phyloP scores from a whole-genome alignment of 371 early-diverging fungal genomes.

The Mycotypha africana region DNA sequence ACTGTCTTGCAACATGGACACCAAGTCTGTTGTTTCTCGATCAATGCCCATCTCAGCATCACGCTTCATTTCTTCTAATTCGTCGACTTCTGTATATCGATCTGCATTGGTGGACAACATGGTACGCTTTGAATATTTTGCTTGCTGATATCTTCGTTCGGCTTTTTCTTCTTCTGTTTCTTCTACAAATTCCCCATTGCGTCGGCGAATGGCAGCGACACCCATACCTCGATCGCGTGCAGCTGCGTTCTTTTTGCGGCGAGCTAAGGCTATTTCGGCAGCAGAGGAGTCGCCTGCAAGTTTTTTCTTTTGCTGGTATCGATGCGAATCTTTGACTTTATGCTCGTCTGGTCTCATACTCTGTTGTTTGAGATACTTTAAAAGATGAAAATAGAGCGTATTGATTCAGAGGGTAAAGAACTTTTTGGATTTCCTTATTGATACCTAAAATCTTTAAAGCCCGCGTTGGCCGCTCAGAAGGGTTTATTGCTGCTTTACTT shows the following conservation, averaged over 20 bases:
- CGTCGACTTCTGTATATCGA: conserved; percentile 34
- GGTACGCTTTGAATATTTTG: conserved; percentile 28
- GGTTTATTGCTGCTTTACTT: too few relatives aligned
- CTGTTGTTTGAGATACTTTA: neutral
- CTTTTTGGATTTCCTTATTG: too few relatives aligned
- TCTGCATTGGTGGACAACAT: conserved; percentile 26
- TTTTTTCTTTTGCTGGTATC: conserved; percentile 37
- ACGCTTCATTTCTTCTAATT: conserved; percentile 24
- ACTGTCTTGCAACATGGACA: conserved; percentile 32
- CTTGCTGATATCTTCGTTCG: conserved; percentile 13
- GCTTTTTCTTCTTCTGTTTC: conserved; percentile 17
- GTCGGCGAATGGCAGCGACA: conserved; percentile 32
- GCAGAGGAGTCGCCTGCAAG: conserved; percentile 34
- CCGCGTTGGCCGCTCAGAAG: too few relatives aligned
- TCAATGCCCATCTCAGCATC: conserved; percentile 48
- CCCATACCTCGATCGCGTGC: conserved; percentile 31
- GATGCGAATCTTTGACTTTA: conserved; percentile 39
- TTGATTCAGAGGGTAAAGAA: too few relatives aligned
- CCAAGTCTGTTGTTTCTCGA: conserved; percentile 42
- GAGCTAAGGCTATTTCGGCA: conserved; percentile 29
- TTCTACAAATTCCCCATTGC: conserved; percentile 32
- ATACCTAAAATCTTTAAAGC: too few relatives aligned
- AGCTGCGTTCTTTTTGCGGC: conserved; percentile 22
- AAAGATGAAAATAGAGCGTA: conserved; percentile 3
- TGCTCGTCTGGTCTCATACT: conserved; percentile 50